Evolutionary conservation across 495 filamentous ascomycete genomes (phyloP).

Genomic region (Neurospora intermedia): DNA sequence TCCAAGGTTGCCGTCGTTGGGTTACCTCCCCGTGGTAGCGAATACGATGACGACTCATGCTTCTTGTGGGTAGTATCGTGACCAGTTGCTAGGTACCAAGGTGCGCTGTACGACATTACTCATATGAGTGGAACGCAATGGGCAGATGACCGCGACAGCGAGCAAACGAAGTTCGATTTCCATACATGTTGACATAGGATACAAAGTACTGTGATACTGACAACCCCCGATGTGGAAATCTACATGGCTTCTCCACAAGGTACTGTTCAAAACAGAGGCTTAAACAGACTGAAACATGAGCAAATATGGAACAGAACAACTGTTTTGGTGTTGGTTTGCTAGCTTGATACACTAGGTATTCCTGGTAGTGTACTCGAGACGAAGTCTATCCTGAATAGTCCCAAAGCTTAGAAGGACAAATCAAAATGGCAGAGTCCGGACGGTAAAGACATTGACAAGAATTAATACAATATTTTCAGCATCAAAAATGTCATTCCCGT

Average conservation of each 20-base stretch:
- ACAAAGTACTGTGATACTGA: not conserved
- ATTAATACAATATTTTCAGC: too few species aligned
- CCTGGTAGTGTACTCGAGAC: too few species aligned
- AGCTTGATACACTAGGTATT: too few species aligned
- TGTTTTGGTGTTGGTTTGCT: not conserved
- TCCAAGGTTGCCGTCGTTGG: not conserved
- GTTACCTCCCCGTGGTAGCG: not conserved
- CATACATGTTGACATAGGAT: not conserved
- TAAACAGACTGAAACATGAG: not conserved
- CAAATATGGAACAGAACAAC: not conserved
- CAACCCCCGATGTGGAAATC: not conserved
- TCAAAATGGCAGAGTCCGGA: too few species aligned
- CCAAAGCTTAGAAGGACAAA: too few species aligned
- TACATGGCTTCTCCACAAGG: not conserved
- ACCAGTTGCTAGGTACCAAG: not conserved
- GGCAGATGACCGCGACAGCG: not conserved
- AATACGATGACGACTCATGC: not conserved
- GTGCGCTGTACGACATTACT: not conserved
- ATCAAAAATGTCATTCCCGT: too few species aligned
- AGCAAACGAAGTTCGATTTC: not conserved
- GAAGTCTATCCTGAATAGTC: too few species aligned
- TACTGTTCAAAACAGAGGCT: not conserved
- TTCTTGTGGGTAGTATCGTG: not conserved
- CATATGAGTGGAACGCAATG: not conserved
- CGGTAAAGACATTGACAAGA: too few species aligned